Percentiles rank a stretch among this genome's conserved stretches.
Conservation (phyloP, 2,329 filamentous ascomycete species). For the Hirsutella thompsonii region DNA sequence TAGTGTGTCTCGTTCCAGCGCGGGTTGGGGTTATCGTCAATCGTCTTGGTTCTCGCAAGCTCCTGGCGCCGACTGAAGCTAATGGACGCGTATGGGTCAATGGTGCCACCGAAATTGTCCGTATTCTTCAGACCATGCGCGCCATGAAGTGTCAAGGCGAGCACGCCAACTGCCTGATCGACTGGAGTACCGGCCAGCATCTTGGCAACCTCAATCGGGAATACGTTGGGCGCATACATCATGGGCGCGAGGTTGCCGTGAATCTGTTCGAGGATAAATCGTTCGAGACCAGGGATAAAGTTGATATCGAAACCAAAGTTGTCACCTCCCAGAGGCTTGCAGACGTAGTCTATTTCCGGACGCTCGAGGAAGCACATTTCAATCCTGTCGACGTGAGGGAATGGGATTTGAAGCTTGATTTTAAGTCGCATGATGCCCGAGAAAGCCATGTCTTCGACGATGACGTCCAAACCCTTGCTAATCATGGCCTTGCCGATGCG, state of each 20-base stretch:
- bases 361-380: slow-evolving; percentile 90
- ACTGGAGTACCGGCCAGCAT: slow-evolving; percentile 91
- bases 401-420: slow-evolving; percentile 91
- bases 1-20: slow-evolving; percentile 97
- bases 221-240: slow-evolving; percentile 97
- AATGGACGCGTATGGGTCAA: slow-evolving; percentile 79
- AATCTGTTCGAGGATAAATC: slow-evolving; percentile 91
- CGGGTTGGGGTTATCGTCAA: slow-evolving; percentile 74
- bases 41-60: slow-evolving; percentile 77
- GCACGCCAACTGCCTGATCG: slow-evolving; percentile 88
- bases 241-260: slow-evolving; percentile 88
- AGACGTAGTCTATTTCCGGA: slow-evolving; percentile 89
- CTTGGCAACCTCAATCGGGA: slow-evolving; percentile 96
- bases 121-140: slow-evolving; percentile 89
- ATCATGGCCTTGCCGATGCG: slow-evolving; percentile 92
- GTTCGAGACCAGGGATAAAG: slow-evolving; percentile 89
- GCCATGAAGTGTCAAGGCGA: slow-evolving; percentile 83
- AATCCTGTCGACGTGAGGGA: slow-evolving; percentile 87
- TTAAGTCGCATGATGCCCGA: slow-evolving; percentile 93
- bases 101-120: slow-evolving; percentile 83
- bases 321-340: slow-evolving; percentile 92
- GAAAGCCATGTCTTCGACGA: slow-evolving; percentile 96
- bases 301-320: slow-evolving; percentile 97
- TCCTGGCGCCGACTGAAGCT: slow-evolving; percentile 73
- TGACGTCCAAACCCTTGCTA: slow-evolving; percentile 92